Conservation (phyloP, 352 stramenopile species). For the Phytopythium kandeliae region DNA sequence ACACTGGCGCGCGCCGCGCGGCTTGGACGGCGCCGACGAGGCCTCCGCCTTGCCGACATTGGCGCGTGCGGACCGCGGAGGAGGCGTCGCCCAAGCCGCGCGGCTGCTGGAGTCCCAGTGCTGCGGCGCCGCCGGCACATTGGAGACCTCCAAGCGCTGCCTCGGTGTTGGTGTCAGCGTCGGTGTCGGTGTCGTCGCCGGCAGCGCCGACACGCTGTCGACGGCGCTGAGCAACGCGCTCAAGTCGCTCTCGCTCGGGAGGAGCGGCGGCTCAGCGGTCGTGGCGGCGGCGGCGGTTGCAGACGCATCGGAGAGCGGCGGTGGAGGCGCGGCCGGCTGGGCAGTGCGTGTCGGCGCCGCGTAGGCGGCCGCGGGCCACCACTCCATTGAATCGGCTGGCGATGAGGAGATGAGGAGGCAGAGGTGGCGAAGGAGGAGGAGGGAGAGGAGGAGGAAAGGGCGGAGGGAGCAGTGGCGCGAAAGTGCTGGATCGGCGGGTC, state of each 20-base stretch:
- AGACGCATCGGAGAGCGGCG: too few species aligned
- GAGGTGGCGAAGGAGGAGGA: background rate
- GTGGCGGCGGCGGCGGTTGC: too few species aligned
- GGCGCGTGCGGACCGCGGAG: too few species aligned
- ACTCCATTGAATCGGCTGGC: background rate
- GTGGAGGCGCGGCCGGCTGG: background rate
- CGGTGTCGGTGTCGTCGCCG: background rate
- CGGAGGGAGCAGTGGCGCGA: too few species aligned
- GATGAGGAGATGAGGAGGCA: background rate
- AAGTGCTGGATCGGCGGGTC: too few species aligned
- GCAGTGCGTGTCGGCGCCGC: background rate
- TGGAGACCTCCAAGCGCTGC: background rate
- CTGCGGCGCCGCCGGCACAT: background rate
- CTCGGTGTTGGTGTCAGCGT: background rate
- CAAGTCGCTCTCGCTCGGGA: slow-evolving; percentile 1
- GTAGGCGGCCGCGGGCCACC: background rate
- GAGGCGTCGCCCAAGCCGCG: too few species aligned
- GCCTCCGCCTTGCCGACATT: background rate
- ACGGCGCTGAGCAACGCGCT: background rate
- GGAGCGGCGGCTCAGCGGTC: background rate
- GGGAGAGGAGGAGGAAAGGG: too few species aligned
- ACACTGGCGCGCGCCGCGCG: background rate
- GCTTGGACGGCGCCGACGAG: background rate
- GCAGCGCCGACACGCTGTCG: background rate
- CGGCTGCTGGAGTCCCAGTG: background rate